phyloP scores from a whole-genome alignment of 768 basidiomycete genomes.

The Naganishia vaughanmartiniae region DNA sequence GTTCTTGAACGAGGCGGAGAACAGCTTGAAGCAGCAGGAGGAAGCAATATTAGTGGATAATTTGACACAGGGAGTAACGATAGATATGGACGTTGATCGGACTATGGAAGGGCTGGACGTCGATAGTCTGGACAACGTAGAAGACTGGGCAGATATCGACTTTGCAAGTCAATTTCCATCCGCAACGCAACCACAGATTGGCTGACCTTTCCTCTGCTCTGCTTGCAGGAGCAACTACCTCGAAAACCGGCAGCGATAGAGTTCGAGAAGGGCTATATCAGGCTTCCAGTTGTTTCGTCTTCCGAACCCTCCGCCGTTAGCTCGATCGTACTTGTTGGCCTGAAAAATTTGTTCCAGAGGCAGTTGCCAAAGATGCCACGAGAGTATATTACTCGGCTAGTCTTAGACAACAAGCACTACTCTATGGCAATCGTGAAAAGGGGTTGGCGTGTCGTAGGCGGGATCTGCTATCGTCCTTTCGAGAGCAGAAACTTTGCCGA shows the following conservation, averaged over 20 bases:
- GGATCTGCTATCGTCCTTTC: conserved; percentile 95
- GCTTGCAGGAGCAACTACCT: conserved; percentile 53
- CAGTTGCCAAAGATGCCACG: conserved; percentile 98
- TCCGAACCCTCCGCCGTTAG: conserved; percentile 69
- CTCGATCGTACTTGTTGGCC: conserved; percentile 80
- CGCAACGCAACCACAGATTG: not conserved
- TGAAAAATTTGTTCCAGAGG: conserved; percentile 94
- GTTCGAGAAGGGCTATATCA: conserved; percentile 75
- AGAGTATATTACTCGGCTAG: conserved; percentile 94
- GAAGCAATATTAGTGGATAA: conserved; percentile 37
- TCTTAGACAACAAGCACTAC: conserved; percentile 89
- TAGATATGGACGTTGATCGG: conserved; percentile 62
- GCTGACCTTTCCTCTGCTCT: conserved; percentile 32
- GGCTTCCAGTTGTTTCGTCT: conserved; percentile 78
- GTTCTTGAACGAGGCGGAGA: not conserved
- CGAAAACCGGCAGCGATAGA: conserved; percentile 80
- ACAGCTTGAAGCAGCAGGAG: conserved; percentile 27
- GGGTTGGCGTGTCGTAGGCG: conserved; percentile 92
- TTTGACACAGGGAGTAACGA: conserved; percentile 42
- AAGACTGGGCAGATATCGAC: conserved; percentile 50
- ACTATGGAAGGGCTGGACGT: conserved; percentile 60
- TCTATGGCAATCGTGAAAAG: conserved; percentile 90
- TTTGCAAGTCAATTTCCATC: conserved; percentile 39
- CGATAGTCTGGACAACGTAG: conserved; percentile 37
- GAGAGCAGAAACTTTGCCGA: conserved; percentile 92